Evolutionary conservation across 1,139 yeast genomes (phyloP).

Genomic region (Meyerozyma smithsonii): DNA sequence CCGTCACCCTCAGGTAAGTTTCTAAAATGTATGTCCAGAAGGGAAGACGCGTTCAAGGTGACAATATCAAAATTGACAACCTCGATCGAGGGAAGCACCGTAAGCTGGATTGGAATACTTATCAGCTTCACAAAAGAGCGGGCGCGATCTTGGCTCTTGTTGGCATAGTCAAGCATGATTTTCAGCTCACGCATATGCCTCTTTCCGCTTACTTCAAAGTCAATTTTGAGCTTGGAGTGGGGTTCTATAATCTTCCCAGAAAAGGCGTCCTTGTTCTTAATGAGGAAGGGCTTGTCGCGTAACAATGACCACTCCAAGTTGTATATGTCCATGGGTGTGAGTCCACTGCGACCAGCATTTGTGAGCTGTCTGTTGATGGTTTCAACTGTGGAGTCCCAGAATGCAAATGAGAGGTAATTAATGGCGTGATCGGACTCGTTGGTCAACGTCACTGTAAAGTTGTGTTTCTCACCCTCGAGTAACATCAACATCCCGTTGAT

Average conservation of each 20-base stretch:
- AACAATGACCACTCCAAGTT: constrained; percentile 71
- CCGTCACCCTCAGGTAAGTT: constrained; percentile 17
- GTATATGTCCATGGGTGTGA: constrained; percentile 59
- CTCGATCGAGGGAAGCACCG: constrained; percentile 70
- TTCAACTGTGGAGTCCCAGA: constrained; percentile 71
- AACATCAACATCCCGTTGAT: constrained; percentile 69
- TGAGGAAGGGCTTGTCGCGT: constrained; percentile 52
- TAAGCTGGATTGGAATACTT: constrained; percentile 59
- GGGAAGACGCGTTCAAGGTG: constrained; percentile 37
- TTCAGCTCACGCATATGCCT: constrained; percentile 67
- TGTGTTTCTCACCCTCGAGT: constrained; percentile 68
- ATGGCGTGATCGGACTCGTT: constrained; percentile 56
- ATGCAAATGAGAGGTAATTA: constrained; percentile 56
- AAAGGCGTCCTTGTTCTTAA: constrained; percentile 36
- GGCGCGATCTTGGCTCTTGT: constrained; percentile 22
- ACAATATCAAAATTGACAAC: constrained; percentile 69
- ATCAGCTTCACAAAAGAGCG: constrained; percentile 49
- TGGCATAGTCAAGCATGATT: constrained; percentile 65
- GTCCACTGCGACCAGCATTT: constrained; percentile 23
- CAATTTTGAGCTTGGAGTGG: constrained; percentile 33
- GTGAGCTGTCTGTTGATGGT: constrained; percentile 44
- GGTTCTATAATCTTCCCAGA: constrained; percentile 25
- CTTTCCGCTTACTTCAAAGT: constrained; percentile 65
- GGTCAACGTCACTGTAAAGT: constrained; percentile 47
- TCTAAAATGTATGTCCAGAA: constrained; percentile 18